A percentile compares a stretch with the other conserved stretches of the same genome.
phyloP scores from a whole-genome alignment of 768 basidiomycete species.

The Kwoniella newhampshirensis region DNA sequence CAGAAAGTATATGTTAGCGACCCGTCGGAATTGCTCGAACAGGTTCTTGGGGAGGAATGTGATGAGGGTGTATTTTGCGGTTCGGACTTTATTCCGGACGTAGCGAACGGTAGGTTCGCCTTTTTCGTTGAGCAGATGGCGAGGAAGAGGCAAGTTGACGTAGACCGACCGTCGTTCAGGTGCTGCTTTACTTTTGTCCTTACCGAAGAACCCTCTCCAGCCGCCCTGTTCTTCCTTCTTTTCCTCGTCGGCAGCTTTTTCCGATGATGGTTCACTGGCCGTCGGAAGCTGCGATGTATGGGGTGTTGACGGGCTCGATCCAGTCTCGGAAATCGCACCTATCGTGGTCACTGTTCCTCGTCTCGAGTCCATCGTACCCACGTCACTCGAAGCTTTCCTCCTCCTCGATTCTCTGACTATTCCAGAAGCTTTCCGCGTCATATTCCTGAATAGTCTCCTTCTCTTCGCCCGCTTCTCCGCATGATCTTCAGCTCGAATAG shows the following conservation, averaged over 20 bases:
- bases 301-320: neutral
- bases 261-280: neutral
- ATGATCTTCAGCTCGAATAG: conserved; percentile 67
- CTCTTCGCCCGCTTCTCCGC: conserved; percentile 52
- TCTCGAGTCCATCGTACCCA: conserved; percentile 2
- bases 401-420: conserved; percentile 11
- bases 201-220: neutral
- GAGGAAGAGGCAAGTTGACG: conserved; percentile 69
- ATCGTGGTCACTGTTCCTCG: conserved; percentile 11
- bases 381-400: conserved; percentile 14
- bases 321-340: conserved; percentile 4
- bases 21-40: conserved; percentile 91
- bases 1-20: conserved; percentile 88
- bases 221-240: conserved; percentile 11
- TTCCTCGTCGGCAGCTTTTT: conserved; percentile 1
- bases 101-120: conserved; percentile 82
- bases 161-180: conserved; percentile 68
- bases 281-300: neutral
- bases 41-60: conserved; percentile 93
- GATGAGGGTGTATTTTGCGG: conserved; percentile 85
- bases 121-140: conserved; percentile 64
- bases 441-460: conserved; percentile 32
- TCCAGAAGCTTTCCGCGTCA: conserved; percentile 31
- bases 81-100: conserved; percentile 87
- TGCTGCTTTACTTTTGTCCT: conserved; percentile 9